Evolutionary conservation across 352 stramenopile genomes (phyloP), one percentile per base, ranked within the genome.

Genomic region (Phytophthora meadii): DNA sequence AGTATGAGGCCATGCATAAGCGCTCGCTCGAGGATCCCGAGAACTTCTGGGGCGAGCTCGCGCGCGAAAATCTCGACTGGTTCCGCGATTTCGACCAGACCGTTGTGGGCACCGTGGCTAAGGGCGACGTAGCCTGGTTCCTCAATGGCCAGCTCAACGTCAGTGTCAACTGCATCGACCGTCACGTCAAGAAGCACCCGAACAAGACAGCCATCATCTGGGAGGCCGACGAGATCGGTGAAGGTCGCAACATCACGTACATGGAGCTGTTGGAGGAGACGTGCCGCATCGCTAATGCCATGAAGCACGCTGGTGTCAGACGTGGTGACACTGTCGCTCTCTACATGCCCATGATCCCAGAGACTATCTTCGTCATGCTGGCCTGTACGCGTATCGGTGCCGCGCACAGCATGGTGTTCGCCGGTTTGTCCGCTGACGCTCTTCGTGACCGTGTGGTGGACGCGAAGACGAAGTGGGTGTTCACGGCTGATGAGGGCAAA

Each of bases 291-390:
- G 96, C 97, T 4, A 99, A 99, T 75, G 95, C 93, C 22, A 87
- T 99, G 60, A 93, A 97, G 56, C 70, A 82, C 24, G 73, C 81
- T 27, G 96, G 96, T n/a, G 74, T 92, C 15, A 73, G 72, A 46
- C 87, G 97, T 68, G 96, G 96, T 2, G 96, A 99, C 82, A 89
- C 94, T 8, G 97, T 99, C 5, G 98, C 94, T 5, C 84, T 99
- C 36, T 99, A 99, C 86, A 98, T 99, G 97, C 97, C 98, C 37
- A 99, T 99, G 97, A 97, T 99, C 50, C 96, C 96, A 6, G 96
- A 99, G 74, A 79, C 95, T 7, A 92, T 93, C 37, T 98, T 98
- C 74, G 94, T 94, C 32, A 99, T 99, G 97, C 81, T 99, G 42
- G 97, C 98, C 3, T 99, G 97, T 67, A 90, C 95, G 22, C 90